Evolutionary conservation across 371 early-diverging fungal genomes (phyloP), one percentile per base, ranked within the genome.

Genomic region (Caulochytrium protostelioides): DNA sequence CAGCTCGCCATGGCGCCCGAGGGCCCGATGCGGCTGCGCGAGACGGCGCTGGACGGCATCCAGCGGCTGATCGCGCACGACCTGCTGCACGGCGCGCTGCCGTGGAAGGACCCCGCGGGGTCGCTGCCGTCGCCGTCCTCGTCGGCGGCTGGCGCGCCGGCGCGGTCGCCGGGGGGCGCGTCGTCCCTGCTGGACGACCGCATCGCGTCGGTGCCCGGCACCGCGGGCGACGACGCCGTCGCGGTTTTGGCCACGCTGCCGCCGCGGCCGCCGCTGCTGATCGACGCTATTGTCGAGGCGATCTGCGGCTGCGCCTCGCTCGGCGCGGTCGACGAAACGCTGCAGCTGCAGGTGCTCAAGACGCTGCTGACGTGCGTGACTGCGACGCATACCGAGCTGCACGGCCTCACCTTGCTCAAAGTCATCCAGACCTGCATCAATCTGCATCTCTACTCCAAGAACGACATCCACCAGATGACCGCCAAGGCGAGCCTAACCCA

Each of bases 401-500:
- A 62, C 43, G 45, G 47, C 7, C 41, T 47, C 7, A 51, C 57
- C 18, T 42, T 66, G 9, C 34, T 62, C 4, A 53, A 57, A 32
- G 47, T 49, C 20, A 40, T 60, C 12, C 59, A 62, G 38, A 54
- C 56, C 1, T 56, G 61, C 39, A 58, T 62, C 49, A 52, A 56
- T 39, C 53, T 66, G 16, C 49, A 58, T 40, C 29, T 44, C n/a
- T 18, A 37, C 26, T 40, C 50, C 4, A 40, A 41, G 21, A 49
- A 49, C 13, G 38, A 32, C 15, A 42, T 35, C 12, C 55, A 60
- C 38, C 47, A 55, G 29, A 47, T 54, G 28, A 62, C 62, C 6
- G 57, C 65, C 1, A 65, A 62, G 32, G 65, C 65, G 0, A 41
- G 54, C 0, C 41, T 64, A 27, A 65, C 65, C 1, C 65, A 65